Evolutionary conservation across 768 basidiomycete species (phyloP).

Genomic region (Jaapia argillacea): DNA sequence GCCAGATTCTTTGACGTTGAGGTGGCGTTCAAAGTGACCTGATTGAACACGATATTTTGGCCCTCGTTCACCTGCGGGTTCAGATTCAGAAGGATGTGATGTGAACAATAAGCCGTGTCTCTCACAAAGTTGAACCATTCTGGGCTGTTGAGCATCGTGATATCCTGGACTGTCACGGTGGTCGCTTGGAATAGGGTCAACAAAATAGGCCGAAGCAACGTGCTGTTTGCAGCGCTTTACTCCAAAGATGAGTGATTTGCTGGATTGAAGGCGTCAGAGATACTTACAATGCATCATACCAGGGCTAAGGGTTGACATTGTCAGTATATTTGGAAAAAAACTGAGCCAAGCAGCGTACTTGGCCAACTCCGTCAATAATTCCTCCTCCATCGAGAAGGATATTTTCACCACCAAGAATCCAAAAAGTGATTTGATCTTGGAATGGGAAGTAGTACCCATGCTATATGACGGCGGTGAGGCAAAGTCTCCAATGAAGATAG

Average conservation of each 20-base stretch:
- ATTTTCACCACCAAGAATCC: constrained; percentile 42
- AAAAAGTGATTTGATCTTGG: constrained; percentile 44
- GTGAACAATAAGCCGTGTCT: background rate
- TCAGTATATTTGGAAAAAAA: background rate
- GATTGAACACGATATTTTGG: constrained; percentile 32
- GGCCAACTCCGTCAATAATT: constrained; percentile 55
- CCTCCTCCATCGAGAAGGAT: constrained; percentile 47
- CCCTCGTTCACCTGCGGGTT: constrained; percentile 36
- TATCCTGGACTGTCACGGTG: constrained; percentile 35
- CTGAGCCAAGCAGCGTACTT: constrained; percentile 24
- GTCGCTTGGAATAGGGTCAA: constrained; percentile 43
- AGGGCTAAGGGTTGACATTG: constrained; percentile 23
- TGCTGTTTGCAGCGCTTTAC: constrained; percentile 31
- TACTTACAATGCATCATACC: constrained; percentile 44
- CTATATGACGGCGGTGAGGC: constrained; percentile 12
- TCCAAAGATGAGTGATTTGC: background rate
- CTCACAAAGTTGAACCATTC: constrained; percentile 43
- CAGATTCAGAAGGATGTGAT: background rate
- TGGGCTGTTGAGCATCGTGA: constrained; percentile 38
- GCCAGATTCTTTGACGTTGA: constrained; percentile 34
- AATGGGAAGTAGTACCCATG: constrained; percentile 44
- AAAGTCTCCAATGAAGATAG: background rate
- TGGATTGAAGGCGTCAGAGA: background rate
- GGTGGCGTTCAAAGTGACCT: constrained; percentile 34
- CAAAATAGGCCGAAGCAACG: constrained; percentile 42